phyloP scores from a whole-genome alignment of 805 yeast genomes.

The Ogataea nonfermentans region DNA sequence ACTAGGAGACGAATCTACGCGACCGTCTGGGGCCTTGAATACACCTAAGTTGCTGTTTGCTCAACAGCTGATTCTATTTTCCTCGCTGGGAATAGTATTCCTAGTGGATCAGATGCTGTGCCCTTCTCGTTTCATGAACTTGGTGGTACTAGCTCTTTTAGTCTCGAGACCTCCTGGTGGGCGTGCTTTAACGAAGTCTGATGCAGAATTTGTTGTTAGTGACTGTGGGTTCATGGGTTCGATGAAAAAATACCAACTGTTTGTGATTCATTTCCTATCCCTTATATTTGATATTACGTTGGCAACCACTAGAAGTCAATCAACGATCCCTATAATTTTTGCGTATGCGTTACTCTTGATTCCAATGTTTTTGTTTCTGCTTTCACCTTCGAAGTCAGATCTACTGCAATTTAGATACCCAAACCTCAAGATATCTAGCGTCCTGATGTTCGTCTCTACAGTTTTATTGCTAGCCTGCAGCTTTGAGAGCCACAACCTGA shows the following conservation, averaged over 20 bases:
- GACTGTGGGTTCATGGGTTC: conserved; percentile 8
- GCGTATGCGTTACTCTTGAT: conserved; percentile 24
- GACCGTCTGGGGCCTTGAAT: not conserved
- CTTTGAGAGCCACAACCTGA: conserved; percentile 25
- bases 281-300: conserved; percentile 16
- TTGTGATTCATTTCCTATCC: conserved; percentile 16
- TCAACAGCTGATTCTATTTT: conserved; percentile 1
- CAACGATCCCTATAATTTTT: conserved; percentile 2
- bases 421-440: conserved; percentile 13
- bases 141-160: conserved; percentile 24
- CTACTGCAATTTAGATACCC: conserved; percentile 7
- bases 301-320: not conserved
- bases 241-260: conserved; percentile 19
- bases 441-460: conserved; percentile 9
- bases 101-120: conserved; percentile 25
- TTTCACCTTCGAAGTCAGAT: conserved; percentile 9
- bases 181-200: conserved; percentile 20
- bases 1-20: not conserved
- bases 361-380: conserved; percentile 22
- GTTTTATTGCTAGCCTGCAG: conserved; percentile 13
- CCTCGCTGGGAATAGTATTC: conserved; percentile 22
- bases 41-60: not conserved
- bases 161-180: conserved; percentile 10
- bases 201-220: conserved; percentile 18
- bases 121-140: conserved; percentile 28